A percentile compares a stretch with the other conserved stretches of the same genome.
Evolutionary conservation across 2,329 filamentous ascomycete species (phyloP).

Genomic region (Bipolaris oryzae): DNA sequence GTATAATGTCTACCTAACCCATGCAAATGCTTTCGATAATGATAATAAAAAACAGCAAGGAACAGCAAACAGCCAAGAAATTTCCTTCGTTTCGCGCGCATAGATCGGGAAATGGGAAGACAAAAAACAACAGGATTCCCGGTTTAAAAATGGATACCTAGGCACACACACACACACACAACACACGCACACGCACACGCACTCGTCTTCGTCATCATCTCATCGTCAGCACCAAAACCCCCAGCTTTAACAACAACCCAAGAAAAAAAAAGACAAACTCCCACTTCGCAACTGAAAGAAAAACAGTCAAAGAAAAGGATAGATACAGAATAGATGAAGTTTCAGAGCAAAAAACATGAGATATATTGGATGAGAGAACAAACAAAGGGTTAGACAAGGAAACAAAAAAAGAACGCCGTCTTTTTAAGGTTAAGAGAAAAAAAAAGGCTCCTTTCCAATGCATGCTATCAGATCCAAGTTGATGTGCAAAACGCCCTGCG

Average conservation of each 20-base stretch:
- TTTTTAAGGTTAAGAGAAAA: slow-evolving; percentile 13
- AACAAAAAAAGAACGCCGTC: slow-evolving; percentile 13
- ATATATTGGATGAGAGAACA: background rate
- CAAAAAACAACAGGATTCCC: background rate
- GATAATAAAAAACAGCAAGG: background rate
- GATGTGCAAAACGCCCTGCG: slow-evolving; percentile 19
- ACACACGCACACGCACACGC: no score
- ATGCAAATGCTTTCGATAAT: background rate
- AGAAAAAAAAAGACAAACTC: background rate
- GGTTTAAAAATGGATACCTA: background rate
- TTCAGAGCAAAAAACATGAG: background rate
- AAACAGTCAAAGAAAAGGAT: background rate
- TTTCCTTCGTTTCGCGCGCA: background rate
- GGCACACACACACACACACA: background rate
- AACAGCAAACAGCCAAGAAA: background rate
- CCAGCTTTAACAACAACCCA: background rate
- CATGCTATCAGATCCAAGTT: slow-evolving; percentile 17
- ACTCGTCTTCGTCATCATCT: background rate
- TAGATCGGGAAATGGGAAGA: background rate
- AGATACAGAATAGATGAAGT: background rate
- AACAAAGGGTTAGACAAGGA: background rate
- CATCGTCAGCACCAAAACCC: background rate
- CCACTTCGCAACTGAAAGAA: background rate
- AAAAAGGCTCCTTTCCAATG: slow-evolving; percentile 14
- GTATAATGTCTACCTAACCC: background rate